Percentiles rank a stretch among this genome's conserved stretches.
Conservation (phyloP, 2,329 filamentous ascomycete genomes). For the Emergomyces orientalis region DNA sequence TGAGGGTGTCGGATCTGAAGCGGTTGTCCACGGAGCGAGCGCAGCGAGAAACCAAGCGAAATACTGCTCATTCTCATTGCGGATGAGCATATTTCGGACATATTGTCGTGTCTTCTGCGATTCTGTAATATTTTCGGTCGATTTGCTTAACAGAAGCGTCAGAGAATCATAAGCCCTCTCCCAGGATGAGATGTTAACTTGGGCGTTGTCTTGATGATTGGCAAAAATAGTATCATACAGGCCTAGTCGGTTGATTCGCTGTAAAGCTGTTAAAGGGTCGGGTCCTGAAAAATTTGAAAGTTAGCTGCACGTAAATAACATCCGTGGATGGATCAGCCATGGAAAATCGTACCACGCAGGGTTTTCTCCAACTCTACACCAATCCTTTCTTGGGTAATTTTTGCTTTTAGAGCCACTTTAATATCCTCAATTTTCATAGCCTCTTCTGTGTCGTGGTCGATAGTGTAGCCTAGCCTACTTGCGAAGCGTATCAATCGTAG, state of each 20-base stretch:
- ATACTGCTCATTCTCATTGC: slow-evolving; percentile 56
- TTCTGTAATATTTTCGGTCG: slow-evolving; percentile 29
- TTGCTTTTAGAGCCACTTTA: slow-evolving; percentile 64
- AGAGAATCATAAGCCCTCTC: slow-evolving; percentile 55
- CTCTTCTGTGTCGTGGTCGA: slow-evolving; percentile 58
- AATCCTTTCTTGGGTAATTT: slow-evolving; percentile 87
- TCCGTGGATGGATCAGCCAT: background rate
- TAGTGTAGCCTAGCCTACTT: slow-evolving; percentile 68
- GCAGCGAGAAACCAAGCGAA: slow-evolving; percentile 68
- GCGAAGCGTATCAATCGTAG: slow-evolving; percentile 83
- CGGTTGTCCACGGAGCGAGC: slow-evolving; percentile 61
- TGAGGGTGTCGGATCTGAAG: slow-evolving; percentile 30
- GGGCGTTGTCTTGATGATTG: slow-evolving; percentile 39
- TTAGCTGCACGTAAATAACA: background rate
- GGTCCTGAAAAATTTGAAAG: slow-evolving; percentile 23
- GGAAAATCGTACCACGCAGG: slow-evolving; percentile 52
- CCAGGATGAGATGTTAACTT: slow-evolving; percentile 55
- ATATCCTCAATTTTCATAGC: slow-evolving; percentile 77
- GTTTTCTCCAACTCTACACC: slow-evolving; percentile 87
- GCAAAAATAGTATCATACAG: slow-evolving; percentile 36
- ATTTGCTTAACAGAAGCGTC: slow-evolving; percentile 36
- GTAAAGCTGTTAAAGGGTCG: slow-evolving; percentile 31
- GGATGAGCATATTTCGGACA: slow-evolving; percentile 46
- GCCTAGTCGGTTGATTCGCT: slow-evolving; percentile 31
- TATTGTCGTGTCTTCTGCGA: slow-evolving; percentile 6